Conservation (phyloP, 2,329 filamentous ascomycete species). For the Pseudocercospora fijiensis region DNA sequence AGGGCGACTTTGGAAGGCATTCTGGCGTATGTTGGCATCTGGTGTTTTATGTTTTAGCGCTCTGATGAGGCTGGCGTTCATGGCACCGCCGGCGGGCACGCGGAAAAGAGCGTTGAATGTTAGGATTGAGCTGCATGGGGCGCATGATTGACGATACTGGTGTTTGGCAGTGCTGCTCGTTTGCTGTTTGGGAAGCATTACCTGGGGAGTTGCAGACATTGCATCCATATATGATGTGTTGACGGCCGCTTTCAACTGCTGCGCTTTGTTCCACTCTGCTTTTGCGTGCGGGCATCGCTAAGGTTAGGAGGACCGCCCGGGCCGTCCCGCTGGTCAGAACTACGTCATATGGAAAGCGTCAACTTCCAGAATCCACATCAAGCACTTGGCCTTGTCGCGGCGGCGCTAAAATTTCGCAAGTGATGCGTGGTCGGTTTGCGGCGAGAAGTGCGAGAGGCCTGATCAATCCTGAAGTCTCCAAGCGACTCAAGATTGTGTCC, state of each 20-base stretch:
- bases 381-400: background rate
- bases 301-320: slow-evolving; percentile 1
- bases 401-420: background rate
- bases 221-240: background rate
- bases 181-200: background rate
- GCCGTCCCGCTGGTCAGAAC: too few species aligned
- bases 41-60: background rate
- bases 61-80: background rate
- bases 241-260: background rate
- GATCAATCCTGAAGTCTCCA: background rate
- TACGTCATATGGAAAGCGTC: background rate
- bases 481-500: too few species aligned
- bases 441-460: too few species aligned
- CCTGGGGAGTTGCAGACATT: background rate
- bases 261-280: background rate
- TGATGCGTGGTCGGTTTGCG: background rate
- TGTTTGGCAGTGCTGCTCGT: background rate
- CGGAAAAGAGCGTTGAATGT: background rate
- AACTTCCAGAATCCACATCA: too few species aligned
- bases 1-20: background rate
- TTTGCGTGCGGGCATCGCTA: too few species aligned
- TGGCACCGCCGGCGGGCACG: background rate
- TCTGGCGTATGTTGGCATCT: background rate
- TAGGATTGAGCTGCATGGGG: background rate
- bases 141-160: background rate